Conservation (phyloP, 2,329 filamentous ascomycete genomes). For the Colletotrichum somersetense region DNA sequence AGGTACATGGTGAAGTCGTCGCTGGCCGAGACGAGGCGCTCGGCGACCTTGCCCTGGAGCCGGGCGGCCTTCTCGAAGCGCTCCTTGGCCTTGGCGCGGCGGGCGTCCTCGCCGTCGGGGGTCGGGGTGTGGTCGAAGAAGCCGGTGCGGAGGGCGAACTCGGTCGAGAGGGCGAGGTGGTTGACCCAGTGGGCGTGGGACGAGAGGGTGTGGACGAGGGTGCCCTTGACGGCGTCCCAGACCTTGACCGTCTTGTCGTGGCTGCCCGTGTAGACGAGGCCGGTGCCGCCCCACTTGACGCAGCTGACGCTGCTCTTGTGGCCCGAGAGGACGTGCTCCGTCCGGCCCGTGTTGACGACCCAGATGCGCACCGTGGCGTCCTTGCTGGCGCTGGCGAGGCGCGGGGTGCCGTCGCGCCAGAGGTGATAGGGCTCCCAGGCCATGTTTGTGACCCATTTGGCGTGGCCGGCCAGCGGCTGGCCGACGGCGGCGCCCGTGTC, state of each 20-base stretch:
- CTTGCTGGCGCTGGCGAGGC: conserved; percentile 89
- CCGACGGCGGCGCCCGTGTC: conserved; percentile 82
- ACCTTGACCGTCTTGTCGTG: conserved; percentile 94
- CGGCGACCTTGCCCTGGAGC: conserved; percentile 80
- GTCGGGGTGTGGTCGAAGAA: conserved; percentile 86
- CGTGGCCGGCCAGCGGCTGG: conserved; percentile 81
- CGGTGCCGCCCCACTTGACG: conserved; percentile 94
- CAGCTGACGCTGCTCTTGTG: conserved; percentile 92
- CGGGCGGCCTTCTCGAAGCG: conserved; percentile 89
- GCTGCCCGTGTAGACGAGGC: conserved; percentile 84
- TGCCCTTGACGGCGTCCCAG: conserved; percentile 86
- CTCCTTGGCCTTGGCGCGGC: conserved; percentile 79
- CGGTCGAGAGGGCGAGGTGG: conserved; percentile 91
- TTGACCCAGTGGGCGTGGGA: conserved; percentile 96
- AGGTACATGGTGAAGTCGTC: conserved; percentile 98
- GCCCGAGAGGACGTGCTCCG: conserved; percentile 86
- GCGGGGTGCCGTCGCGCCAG: conserved; percentile 78
- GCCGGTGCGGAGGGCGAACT: conserved; percentile 86
- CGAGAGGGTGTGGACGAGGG: conserved; percentile 81
- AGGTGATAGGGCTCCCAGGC: conserved; percentile 95
- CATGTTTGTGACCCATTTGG: conserved; percentile 84
- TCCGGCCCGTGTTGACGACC: conserved; percentile 82
- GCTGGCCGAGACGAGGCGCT: conserved; percentile 89
- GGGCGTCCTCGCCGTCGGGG: conserved; percentile 77
- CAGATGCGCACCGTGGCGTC: conserved; percentile 90